Evolutionary conservation across 192 early-diverging fungal genomes (phyloP).

Genomic region (Umbelopsis sp.): DNA sequence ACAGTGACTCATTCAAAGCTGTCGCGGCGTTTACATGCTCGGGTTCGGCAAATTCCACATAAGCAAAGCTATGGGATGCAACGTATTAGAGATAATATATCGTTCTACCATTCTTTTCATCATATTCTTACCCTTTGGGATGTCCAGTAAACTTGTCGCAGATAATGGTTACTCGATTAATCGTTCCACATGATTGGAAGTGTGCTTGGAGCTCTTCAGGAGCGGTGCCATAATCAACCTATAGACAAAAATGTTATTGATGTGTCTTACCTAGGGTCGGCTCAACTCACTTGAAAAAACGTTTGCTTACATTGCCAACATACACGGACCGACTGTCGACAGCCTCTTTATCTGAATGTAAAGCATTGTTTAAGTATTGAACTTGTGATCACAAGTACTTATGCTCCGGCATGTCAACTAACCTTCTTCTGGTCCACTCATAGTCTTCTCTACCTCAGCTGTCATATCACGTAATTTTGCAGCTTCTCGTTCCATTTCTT

Average conservation of each 20-base stretch:
- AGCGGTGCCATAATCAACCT: constrained; percentile 91
- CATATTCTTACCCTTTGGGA: constrained; percentile 69
- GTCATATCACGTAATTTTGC: constrained; percentile 79
- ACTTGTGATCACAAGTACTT: not conserved
- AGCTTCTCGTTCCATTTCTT: constrained; percentile 85
- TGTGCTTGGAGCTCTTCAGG: constrained; percentile 95
- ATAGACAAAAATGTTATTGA: not conserved
- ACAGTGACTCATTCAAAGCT: constrained; percentile 85
- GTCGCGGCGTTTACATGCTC: constrained; percentile 81
- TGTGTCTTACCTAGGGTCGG: not conserved
- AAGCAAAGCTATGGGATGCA: constrained; percentile 68
- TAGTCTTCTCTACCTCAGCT: constrained; percentile 74
- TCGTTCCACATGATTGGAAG: constrained; percentile 93
- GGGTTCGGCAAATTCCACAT: constrained; percentile 93
- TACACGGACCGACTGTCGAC: constrained; percentile 90
- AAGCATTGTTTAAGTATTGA: not conserved
- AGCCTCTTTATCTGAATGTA: constrained; percentile 62
- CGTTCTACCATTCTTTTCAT: not conserved
- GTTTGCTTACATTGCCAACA: constrained; percentile 80
- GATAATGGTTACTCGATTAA: constrained; percentile 95
- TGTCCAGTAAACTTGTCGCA: constrained; percentile 94
- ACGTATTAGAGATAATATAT: not conserved
- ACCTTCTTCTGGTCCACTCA: constrained; percentile 61
- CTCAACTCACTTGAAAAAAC: not conserved
- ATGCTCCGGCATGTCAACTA: not conserved